phyloP scores from a whole-genome alignment of 2,329 filamentous ascomycete genomes.

The Aspergillus pseudoglaucus region DNA sequence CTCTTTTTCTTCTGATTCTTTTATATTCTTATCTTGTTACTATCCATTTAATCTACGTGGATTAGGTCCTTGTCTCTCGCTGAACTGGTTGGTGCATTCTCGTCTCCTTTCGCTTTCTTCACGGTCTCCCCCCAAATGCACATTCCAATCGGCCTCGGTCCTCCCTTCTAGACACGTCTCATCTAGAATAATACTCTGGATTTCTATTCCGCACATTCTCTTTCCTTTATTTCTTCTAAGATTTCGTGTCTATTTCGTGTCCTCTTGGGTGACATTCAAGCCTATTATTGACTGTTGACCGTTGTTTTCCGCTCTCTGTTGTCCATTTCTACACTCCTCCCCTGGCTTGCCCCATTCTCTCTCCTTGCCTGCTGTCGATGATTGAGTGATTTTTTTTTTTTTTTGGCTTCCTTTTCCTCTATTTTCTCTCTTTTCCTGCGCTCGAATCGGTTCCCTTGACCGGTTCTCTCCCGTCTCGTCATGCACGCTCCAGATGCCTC shows the following conservation, averaged over 20 bases:
- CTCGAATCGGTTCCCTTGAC: slow-evolving; percentile 63
- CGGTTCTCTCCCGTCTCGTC: slow-evolving; percentile 48
- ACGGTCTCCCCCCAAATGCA: slow-evolving; percentile 18
- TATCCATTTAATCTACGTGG: neutral
- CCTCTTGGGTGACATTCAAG: neutral
- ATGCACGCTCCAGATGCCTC: slow-evolving; percentile 83
- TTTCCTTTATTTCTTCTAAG: slow-evolving; percentile 4
- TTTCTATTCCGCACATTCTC: slow-evolving; percentile 4
- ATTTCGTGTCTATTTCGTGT: slow-evolving; percentile 7
- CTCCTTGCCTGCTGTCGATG: too few species aligned
- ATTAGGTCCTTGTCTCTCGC: neutral
- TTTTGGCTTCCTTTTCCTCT: slow-evolving; percentile 17
- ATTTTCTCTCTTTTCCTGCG: slow-evolving; percentile 3
- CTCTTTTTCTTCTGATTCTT: neutral
- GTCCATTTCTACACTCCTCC: too few species aligned
- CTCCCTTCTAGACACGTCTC: slow-evolving; percentile 25
- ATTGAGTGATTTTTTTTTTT: slow-evolving; percentile 23
- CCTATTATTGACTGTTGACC: too few species aligned
- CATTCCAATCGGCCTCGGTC: slow-evolving; percentile 28
- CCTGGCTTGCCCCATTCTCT: too few species aligned
- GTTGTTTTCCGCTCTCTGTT: too few species aligned
- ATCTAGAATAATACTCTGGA: slow-evolving; percentile 11
- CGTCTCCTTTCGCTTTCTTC: slow-evolving; percentile 3
- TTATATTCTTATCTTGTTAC: neutral
- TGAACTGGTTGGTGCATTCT: neutral